A percentile compares a stretch with the other conserved stretches of the same genome.
phyloP scores from a whole-genome alignment of 495 filamentous ascomycete species.

The Aspergillus wentii region DNA sequence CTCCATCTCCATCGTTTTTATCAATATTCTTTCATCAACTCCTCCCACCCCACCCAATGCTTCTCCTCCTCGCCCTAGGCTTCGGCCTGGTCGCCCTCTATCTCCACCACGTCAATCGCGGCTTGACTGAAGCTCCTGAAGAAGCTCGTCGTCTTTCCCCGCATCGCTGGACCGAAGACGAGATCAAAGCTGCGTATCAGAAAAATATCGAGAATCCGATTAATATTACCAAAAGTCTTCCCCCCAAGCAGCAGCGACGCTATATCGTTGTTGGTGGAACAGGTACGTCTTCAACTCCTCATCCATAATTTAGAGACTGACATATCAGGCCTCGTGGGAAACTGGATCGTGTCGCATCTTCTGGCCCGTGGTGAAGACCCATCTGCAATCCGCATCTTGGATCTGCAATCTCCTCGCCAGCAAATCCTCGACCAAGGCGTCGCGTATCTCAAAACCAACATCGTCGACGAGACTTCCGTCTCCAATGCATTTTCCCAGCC shows the following conservation, averaged over 20 bases:
- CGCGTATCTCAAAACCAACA: conserved; percentile 47
- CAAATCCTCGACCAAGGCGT: conserved; percentile 36
- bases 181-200: conserved; percentile 45
- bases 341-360: conserved; percentile 50
- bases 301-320: too few relatives aligned
- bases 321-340: conserved; percentile 50
- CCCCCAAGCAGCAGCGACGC: conserved; percentile 47
- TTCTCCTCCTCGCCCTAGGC: too few relatives aligned
- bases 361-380: conserved; percentile 50
- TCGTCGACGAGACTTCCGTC: conserved; percentile 41
- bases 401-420: conserved; percentile 40
- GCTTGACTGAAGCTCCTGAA: conserved; percentile 44
- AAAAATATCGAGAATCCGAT: conserved; percentile 39
- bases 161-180: conserved; percentile 46
- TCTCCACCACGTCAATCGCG: conserved; percentile 46
- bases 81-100: too few relatives aligned
- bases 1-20: too few relatives aligned
- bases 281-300: conserved; percentile 44
- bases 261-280: conserved; percentile 57
- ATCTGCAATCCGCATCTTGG: conserved; percentile 49
- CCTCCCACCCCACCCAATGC: too few relatives aligned
- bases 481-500: conserved; percentile 43
- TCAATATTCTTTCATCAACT: too few relatives aligned
- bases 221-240: conserved; percentile 43
- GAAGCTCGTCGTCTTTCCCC: conserved; percentile 37